Percentiles rank a stretch among this genome's conserved stretches.
These are phyloP conservation scores for Pyrenochaeta sp. DNA, from an alignment of 2,329 filamentous ascomycete genomes.

Conservation along the genomic window DNA sequence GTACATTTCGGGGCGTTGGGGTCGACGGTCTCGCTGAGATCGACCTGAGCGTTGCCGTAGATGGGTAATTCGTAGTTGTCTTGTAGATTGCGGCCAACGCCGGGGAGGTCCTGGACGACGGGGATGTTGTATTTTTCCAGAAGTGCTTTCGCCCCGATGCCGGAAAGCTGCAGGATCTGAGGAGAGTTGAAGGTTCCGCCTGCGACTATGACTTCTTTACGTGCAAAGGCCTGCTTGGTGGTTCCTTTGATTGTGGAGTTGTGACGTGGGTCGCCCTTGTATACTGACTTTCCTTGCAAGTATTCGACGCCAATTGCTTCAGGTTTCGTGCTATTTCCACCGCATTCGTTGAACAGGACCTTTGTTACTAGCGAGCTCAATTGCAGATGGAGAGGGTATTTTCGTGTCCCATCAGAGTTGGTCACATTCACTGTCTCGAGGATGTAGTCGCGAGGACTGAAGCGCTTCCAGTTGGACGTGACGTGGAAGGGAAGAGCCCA, in stretches of 20 bases:
- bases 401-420: conserved; percentile 11
- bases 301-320: conserved; percentile 54
- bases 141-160: conserved; percentile 63
- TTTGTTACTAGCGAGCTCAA: conserved; percentile 51
- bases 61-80: conserved; percentile 52
- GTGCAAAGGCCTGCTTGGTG: conserved; percentile 20
- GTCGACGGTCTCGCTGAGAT: conserved; percentile 4
- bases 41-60: conserved; percentile 54
- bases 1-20: conserved; percentile 18
- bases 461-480: conserved; percentile 20
- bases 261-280: conserved; percentile 52
- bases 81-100: conserved; percentile 29
- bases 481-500: conserved; percentile 47
- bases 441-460: conserved; percentile 23
- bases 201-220: conserved; percentile 26
- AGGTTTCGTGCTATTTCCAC: conserved; percentile 27
- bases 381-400: conserved; percentile 29
- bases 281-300: conserved; percentile 49
- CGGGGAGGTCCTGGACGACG: conserved; percentile 58
- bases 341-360: conserved; percentile 44
- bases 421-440: conserved; percentile 13
- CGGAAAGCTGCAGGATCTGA: conserved; percentile 68
- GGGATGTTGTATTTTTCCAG: conserved; percentile 62
- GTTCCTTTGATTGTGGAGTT: conserved; percentile 14
- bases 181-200: conserved; percentile 66